A percentile compares a stretch with the other conserved stretches of the same genome.
phyloP scores from a whole-genome alignment of 352 stramenopile species.

The Globisporangium nagaii region DNA sequence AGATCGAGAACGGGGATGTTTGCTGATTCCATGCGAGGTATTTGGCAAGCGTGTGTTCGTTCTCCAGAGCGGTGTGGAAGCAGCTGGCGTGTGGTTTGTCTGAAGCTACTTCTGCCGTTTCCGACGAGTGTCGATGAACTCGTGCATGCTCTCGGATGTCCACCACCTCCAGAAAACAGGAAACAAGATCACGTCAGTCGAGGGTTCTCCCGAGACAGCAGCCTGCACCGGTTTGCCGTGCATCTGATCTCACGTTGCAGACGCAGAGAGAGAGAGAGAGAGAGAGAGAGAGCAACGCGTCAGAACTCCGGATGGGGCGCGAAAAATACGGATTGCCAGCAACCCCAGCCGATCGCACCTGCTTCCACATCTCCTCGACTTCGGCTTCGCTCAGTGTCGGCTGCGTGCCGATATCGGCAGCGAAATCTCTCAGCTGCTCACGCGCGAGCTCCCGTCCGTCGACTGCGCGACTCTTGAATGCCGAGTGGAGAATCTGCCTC shows the following conservation, averaged over 20 bases:
- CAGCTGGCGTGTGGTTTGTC: background rate
- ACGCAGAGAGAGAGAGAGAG: too few species aligned
- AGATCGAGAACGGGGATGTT: background rate
- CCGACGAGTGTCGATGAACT: slow-evolving; percentile 7
- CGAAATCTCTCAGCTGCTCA: slow-evolving; percentile 26
- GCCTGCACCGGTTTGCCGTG: background rate
- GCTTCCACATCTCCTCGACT: slow-evolving; percentile 50
- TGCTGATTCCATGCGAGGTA: background rate
- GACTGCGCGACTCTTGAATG: slow-evolving; percentile 24
- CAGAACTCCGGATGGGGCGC: too few species aligned
- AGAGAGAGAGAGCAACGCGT: too few species aligned
- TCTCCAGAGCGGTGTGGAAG: too few species aligned
- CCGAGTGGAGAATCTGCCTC: slow-evolving; percentile 27
- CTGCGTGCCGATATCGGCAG: slow-evolving; percentile 23
- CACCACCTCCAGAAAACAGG: slow-evolving; percentile 51
- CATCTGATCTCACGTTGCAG: slow-evolving; percentile 1
- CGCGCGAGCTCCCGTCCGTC: slow-evolving; percentile 16
- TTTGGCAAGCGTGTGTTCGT: too few species aligned
- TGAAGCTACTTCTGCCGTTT: slow-evolving; percentile 1
- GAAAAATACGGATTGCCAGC: too few species aligned
- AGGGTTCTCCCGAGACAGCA: background rate
- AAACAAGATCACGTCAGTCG: slow-evolving; percentile 20
- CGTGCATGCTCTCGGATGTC: slow-evolving; percentile 35
- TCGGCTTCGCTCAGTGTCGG: slow-evolving; percentile 26
- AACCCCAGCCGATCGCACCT: too few species aligned